A percentile compares a stretch with the other conserved stretches of the same genome.
Evolutionary conservation across 2,329 filamentous ascomycete genomes (phyloP).

Genomic region (Coniosporium uncinatum): DNA sequence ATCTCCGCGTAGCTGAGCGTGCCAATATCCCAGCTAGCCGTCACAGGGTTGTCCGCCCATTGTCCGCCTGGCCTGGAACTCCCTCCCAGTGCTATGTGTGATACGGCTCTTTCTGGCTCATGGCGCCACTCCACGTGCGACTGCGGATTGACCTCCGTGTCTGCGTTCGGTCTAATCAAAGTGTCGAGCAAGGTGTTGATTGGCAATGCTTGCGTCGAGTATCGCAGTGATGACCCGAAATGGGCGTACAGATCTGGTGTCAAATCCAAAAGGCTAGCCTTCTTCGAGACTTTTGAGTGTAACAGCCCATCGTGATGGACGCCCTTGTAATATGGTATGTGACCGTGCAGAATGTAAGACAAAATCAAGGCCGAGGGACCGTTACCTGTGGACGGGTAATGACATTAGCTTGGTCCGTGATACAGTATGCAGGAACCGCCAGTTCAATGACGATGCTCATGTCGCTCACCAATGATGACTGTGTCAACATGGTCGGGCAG

Average conservation of each 20-base stretch:
- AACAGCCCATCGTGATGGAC: slow-evolving; percentile 52
- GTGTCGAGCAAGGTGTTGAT: slow-evolving; percentile 56
- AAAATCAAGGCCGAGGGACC: slow-evolving; percentile 57
- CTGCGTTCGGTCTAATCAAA: slow-evolving; percentile 50
- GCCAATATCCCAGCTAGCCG: slow-evolving; percentile 49
- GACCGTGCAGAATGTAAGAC: slow-evolving; percentile 56
- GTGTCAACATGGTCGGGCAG: background rate
- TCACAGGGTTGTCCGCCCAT: slow-evolving; percentile 49
- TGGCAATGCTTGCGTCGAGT: slow-evolving; percentile 55
- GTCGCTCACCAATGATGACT: background rate
- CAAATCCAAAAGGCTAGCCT: slow-evolving; percentile 39
- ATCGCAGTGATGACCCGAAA: slow-evolving; percentile 52
- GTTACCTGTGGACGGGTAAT: too few relatives aligned
- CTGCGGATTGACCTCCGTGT: slow-evolving; percentile 45
- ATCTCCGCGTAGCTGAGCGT: slow-evolving; percentile 57
- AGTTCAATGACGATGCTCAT: too few relatives aligned
- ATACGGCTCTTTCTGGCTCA: slow-evolving; percentile 41
- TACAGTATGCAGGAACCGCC: too few relatives aligned
- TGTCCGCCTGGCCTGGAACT: slow-evolving; percentile 47
- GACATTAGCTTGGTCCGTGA: too few relatives aligned
- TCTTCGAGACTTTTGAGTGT: slow-evolving; percentile 44
- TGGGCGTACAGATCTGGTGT: slow-evolving; percentile 48
- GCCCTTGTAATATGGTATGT: slow-evolving; percentile 46
- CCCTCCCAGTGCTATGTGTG: slow-evolving; percentile 49
- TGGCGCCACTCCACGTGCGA: slow-evolving; percentile 49